These are phyloP conservation scores for Pseudogymnoascus sp. DNA, from an alignment of 2,329 filamentous ascomycete species.

Conservation along the genomic window DNA sequence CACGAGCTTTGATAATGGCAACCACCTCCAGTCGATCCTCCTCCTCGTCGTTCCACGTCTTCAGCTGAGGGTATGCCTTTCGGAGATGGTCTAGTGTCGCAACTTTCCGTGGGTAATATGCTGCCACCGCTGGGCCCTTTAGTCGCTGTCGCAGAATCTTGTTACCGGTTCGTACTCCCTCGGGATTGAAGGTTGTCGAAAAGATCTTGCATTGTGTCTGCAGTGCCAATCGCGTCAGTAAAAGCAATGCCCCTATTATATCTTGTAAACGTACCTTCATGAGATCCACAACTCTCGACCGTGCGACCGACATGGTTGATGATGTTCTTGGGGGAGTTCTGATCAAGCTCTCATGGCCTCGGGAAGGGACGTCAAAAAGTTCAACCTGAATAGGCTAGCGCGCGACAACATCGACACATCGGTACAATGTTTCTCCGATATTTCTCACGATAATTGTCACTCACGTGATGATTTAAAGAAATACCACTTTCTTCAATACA, in stretches of 20 bases:
- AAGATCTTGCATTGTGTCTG: constrained; percentile 90
- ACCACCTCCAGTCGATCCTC: constrained; percentile 72
- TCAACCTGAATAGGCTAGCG: constrained; percentile 8
- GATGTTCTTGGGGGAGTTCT: constrained; percentile 10
- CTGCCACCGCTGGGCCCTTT: constrained; percentile 68
- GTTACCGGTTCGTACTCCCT: constrained; percentile 73
- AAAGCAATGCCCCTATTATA: not conserved
- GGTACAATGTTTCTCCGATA: not conserved
- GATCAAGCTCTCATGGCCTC: not conserved
- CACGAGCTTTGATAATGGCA: constrained; percentile 62
- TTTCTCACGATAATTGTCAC: constrained; percentile 4
- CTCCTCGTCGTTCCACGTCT: constrained; percentile 66
- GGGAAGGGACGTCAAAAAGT: constrained; percentile 5
- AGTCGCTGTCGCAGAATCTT: constrained; percentile 85
- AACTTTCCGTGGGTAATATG: constrained; percentile 78
- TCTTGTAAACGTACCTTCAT: constrained; percentile 54
- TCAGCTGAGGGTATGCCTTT: constrained; percentile 51
- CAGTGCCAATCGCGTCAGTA: constrained; percentile 17
- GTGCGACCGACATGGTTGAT: constrained; percentile 52
- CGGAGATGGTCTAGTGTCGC: constrained; percentile 60
- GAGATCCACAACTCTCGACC: constrained; percentile 57
- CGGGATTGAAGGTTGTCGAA: constrained; percentile 82
- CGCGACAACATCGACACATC: not conserved
- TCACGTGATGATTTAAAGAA: not conserved
- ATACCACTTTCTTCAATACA: not conserved